Base-by-base conservation (phyloP, 768 basidiomycete genomes). In the Leucocoprinus sp. region DNA sequence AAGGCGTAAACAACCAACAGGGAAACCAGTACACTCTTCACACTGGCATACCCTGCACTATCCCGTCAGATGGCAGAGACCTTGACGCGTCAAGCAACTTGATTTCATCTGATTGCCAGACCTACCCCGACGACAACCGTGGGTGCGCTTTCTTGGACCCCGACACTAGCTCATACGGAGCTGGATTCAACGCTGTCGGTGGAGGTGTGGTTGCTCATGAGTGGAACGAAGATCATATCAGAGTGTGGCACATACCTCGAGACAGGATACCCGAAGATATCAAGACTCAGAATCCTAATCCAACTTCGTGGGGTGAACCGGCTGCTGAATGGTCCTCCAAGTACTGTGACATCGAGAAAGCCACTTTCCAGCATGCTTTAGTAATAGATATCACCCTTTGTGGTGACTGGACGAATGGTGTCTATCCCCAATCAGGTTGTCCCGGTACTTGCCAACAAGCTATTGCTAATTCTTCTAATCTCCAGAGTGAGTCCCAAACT, bases 1-100 rank as follows among this genome's bases (percentile, higher is more conserved):
- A 89, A 55, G 81, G 82, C 14, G 82, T 87, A 43, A 75, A 87
- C 54, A 54, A 70, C 23, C 70, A 75, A 55, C 49, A 61, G 1
- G 62, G 55, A 27, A 85, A 88, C 51, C 82, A 80, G 47, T 73
- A 75, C 60, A 76, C 83, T 0, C 64, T 87, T 5, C 85, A 87
- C 58, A 80, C 72, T 15, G 64, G 70, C 7, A 55, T 59, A 4
- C 65, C 62, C 31, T 71, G 73, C 50, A 54, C 60, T 8, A 55
- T 63, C 45, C 61, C 58, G 8, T 54, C 65, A 35, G 52, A 63
- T 36, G 51, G 51, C 18, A 21, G 15, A 11, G 39, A 34, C 22
- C 35, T 45, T 14, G 46, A 53, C 14, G 57, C 57, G 27, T 49
- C 55, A 17, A 60, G 60, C 40, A 52, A 55, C 41, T 44, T 66